Evolutionary conservation across 805 yeast genomes (phyloP), one percentile per base, ranked within the genome.

Genomic region (Metschnikowia chrysomelidarum): DNA sequence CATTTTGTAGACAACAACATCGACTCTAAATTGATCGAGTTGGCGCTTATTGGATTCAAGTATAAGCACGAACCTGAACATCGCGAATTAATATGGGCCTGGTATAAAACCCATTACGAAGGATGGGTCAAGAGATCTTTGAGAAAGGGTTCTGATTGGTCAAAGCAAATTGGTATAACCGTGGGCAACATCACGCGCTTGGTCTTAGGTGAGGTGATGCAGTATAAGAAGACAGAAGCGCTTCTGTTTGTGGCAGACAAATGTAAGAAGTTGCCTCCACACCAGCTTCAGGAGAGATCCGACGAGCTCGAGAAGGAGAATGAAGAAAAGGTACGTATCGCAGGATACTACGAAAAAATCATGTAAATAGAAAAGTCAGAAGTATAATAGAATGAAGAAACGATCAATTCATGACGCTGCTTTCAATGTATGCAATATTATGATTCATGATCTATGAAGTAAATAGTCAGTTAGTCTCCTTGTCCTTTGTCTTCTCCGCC

Each of bases 1-100:
- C 78, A 78, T 43, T 80, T 72, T 50, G 74, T 81, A 10, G 54
- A 59, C 35, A 71, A 73, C 28, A 81, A 80, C 50, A 71, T 78
- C 34, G 82, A 77, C 44, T 62, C 73, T 7, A 66, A 63, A 19
- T 53, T 74, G 49, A 69, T 80, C 27, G 87, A 80, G 46, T 48
- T 74, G 33, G 78, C 75, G 0, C 56, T 82, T n/a, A 51, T 78
- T 23, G 87, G 87, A 9, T 34, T 57, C 71, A 44, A 66, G 59
- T 51, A 65, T 60, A 53, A 69, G 56, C 31, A 53, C 49, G 36
- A 55, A 43, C 32, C 41, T 46, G 30, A 55, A 32, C 41, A 51
- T 47, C 61, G 59, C 42, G 50, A 60, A 6, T 44, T 54, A 27
- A 45, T 78, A 7, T 79, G 80, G 76, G 57, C 66, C 4, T 82